Base-by-base conservation (phyloP, 2,329 filamentous ascomycete species). In the Claviceps purpurea region DNA sequence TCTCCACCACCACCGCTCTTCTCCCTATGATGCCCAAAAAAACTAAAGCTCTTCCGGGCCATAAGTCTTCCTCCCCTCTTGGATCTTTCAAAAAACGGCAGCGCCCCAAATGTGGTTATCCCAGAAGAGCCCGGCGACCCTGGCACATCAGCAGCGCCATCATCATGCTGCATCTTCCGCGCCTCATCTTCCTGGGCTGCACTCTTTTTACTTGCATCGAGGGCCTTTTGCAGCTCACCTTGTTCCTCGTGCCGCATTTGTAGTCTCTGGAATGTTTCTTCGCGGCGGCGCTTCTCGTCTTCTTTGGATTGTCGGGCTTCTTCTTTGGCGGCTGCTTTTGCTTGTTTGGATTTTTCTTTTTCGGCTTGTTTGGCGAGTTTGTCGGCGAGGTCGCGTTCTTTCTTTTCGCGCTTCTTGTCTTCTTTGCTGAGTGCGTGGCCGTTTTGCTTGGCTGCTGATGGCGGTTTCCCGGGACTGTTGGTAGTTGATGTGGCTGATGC, bases 51-150 rank as follows among this genome's bases (percentile, higher is more conserved):
- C 66, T 85, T 88, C 56, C 84, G 80, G 48, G 86, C 79, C 71
- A 95, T 77, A 56, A 87, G 89, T 70, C 87, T 91, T 65, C 84
- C 88, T 10, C 81, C 81, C 51, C 83, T 76, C 58, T 82, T 79
- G 57, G 86, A 82, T 45, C 87, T 76, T 60, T 79, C 81, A 43
- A 93, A 70, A 34, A 80, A 73, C 5, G 73, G 70, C 34, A 65
- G 64, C 50, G 61, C 64, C 55, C 64, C 74, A 61, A 61, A 74
- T 16, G 62, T 59, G 2, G 42, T 26, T 6, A 24, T 24, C 13
- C 20, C 41, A 7, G 42, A 18, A 22, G 40, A 10, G n/a, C 40
- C 7, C 5, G 40, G n/a, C 10, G 40, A 41, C 6, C 5, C 40
- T 42, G 40, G 6, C 6, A 24, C 3, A 14, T 14, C n/a, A 18